phyloP scores from a whole-genome alignment of 1,139 yeast species.

The Hyphopichia fennica region DNA sequence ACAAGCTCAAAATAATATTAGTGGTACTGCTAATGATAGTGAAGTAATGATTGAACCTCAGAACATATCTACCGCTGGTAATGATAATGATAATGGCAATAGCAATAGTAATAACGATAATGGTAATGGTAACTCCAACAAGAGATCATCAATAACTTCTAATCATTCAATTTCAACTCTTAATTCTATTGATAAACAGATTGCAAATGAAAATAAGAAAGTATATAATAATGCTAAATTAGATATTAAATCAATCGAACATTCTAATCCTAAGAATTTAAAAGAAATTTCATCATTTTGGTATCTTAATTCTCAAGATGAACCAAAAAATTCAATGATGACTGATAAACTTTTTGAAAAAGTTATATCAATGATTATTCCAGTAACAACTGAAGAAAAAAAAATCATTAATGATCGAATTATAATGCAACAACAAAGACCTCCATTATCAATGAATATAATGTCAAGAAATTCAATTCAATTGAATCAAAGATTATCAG shows the following conservation, averaged over 20 bases:
- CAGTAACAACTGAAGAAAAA: conserved; percentile 50
- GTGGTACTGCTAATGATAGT: not conserved
- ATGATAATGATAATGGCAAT: not conserved
- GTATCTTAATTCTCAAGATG: conserved; percentile 9
- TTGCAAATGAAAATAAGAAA: not conserved
- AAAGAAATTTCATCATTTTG: conserved; percentile 16
- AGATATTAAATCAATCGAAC: not conserved
- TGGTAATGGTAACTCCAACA: not conserved
- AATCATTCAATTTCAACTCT: not conserved
- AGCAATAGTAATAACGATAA: not conserved
- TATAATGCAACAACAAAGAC: conserved; percentile 61
- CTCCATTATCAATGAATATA: conserved; percentile 64
- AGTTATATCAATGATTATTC: conserved; percentile 67
- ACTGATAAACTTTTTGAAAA: conserved; percentile 74
- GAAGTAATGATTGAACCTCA: too few relatives aligned
- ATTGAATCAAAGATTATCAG: conserved; percentile 63
- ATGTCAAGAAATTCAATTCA: conserved; percentile 71
- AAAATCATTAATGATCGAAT: conserved; percentile 47
- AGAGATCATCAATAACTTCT: conserved; percentile 3
- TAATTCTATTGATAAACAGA: not conserved
- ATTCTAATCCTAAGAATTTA: not conserved
- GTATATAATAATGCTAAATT: not conserved
- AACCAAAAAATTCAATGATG: conserved; percentile 29
- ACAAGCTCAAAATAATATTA: not conserved
- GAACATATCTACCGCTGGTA: too few relatives aligned